Conservation (phyloP, 345 rosid species). For the Noccaea bulbosa region DNA sequence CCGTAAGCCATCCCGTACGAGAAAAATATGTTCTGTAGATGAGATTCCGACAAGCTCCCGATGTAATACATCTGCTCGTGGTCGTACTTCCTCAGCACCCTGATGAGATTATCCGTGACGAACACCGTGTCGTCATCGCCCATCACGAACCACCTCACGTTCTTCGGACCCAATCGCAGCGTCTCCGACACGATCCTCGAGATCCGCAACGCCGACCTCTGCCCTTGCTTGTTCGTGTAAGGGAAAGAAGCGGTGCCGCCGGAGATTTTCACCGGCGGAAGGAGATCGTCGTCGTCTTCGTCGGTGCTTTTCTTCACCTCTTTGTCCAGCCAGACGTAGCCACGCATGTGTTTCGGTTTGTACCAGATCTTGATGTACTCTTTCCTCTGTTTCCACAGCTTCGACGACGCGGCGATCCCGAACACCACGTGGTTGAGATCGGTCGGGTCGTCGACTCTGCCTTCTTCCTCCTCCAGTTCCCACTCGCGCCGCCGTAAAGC, state of each 20-base stretch:
- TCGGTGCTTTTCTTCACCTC: slow-evolving; percentile 35
- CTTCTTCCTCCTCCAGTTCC: slow-evolving; percentile 23
- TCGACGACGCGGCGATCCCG: slow-evolving; percentile 93
- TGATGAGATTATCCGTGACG: slow-evolving; percentile 75
- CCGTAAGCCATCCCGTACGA: slow-evolving; percentile 99
- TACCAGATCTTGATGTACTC: slow-evolving; percentile 96
- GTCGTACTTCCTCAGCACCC: slow-evolving; percentile 79
- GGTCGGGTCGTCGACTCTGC: slow-evolving; percentile 32
- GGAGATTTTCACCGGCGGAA: slow-evolving; percentile 75
- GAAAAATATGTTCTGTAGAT: slow-evolving; percentile 88
- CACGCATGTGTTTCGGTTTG: slow-evolving; percentile 71
- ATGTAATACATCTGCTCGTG: slow-evolving; percentile 88
- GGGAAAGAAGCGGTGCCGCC: slow-evolving; percentile 68
- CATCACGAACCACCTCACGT: slow-evolving; percentile 98
- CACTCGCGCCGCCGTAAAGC: slow-evolving; percentile 33
- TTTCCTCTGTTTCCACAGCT: slow-evolving; percentile 86
- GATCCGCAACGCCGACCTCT: slow-evolving; percentile 92
- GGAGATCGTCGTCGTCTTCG: slow-evolving; percentile 31
- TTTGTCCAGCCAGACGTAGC: slow-evolving; percentile 86
- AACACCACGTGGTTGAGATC: slow-evolving; percentile 75
- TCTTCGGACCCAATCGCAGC: slow-evolving; percentile 61
- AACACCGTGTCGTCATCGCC: slow-evolving; percentile 98
- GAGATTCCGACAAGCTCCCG: slow-evolving; percentile 94
- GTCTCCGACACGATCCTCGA: slow-evolving; percentile 93
- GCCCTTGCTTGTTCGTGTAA: slow-evolving; percentile 83